Base-by-base conservation (phyloP, 2,329 filamentous ascomycete species). In the Colletotrichum filicis region DNA sequence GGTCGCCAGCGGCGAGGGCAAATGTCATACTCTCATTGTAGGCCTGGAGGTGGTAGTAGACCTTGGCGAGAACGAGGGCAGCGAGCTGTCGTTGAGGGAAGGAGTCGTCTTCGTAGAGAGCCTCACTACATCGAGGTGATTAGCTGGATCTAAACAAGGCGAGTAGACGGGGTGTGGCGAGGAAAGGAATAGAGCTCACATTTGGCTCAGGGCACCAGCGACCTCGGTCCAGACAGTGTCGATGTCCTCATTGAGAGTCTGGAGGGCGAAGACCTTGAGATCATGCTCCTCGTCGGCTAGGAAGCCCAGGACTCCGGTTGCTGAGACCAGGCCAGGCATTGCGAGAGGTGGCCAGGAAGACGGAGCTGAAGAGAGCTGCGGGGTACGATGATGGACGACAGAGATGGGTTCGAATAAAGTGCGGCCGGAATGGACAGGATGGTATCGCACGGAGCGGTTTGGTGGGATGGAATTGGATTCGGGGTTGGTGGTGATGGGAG, bases 1-100 rank as follows among this genome's bases (percentile, higher is more conserved):
- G 92, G 81, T 98, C 94, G 74, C 97, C 97, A 28, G 97, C 95
- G 72, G 95, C 95, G 58, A 99, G 91, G 75, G 97, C 97, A 84
- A 99, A 98, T 65, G 94, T 94, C 96, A 99, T 98, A 84, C 96
- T 98, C 87, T 99, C 97, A 82, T 98, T 97, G 87, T 99, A 99
- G 83, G 97, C 97, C 85, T 98, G 95, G 66, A 99, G 92, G 82
- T 99, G 97, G 82, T 98, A 99, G 87, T 98, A 99, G 77, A 98
- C 95, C 89, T 99, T 99, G 78, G 97, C 94, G 56, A 97, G 93
- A 67, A 99, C 95, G 62, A 99, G 89, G 66, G 97, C 97, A 68
- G 97, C 97, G 69, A 99, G 92, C 82, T 97, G 94, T 80, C 96
- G 94, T 83, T 99, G 94, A 61, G 95, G 94, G 80, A 99, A 99